These are phyloP conservation scores for Medicago lupulina DNA, from an alignment of 306 rosid species.

Conservation along the genomic window DNA sequence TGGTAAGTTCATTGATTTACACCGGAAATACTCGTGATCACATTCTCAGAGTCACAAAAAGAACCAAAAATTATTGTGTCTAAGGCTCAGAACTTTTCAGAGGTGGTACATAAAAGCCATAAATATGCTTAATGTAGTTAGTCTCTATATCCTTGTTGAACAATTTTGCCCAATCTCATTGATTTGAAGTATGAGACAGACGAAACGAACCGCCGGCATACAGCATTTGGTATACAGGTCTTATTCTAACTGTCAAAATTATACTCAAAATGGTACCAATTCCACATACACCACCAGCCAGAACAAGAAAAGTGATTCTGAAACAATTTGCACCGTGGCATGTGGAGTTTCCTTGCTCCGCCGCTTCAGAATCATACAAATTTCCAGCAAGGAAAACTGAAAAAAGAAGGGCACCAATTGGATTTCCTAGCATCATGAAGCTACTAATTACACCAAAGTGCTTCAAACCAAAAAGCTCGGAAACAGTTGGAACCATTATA, in stretches of 20 bases:
- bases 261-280: slow-evolving; percentile 68
- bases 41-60: too few relatives aligned
- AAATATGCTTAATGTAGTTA: slow-evolving; percentile 24
- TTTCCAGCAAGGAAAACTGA: slow-evolving; percentile 71
- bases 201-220: slow-evolving; percentile 72
- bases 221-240: slow-evolving; percentile 77
- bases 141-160: slow-evolving; percentile 3
- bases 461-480: slow-evolving; percentile 75
- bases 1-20: too few relatives aligned
- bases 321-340: slow-evolving; percentile 77
- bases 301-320: slow-evolving; percentile 74
- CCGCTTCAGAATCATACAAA: slow-evolving; percentile 79
- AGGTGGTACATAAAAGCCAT: neutral
- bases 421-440: slow-evolving; percentile 71
- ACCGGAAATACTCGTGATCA: too few relatives aligned
- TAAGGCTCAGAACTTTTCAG: too few relatives aligned
- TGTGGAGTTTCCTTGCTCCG: slow-evolving; percentile 71
- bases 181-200: slow-evolving; percentile 41
- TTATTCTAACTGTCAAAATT: slow-evolving; percentile 68
- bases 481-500: slow-evolving; percentile 44
- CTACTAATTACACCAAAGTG: slow-evolving; percentile 69
- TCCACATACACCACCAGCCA: slow-evolving; percentile 68
- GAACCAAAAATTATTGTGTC: neutral
- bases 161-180: slow-evolving; percentile 9
- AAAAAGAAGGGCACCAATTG: slow-evolving; percentile 71